A percentile compares a stretch with the other conserved stretches of the same genome.
phyloP scores from a whole-genome alignment of 1,284 basidiomycete genomes.

The Mycena citricolor region DNA sequence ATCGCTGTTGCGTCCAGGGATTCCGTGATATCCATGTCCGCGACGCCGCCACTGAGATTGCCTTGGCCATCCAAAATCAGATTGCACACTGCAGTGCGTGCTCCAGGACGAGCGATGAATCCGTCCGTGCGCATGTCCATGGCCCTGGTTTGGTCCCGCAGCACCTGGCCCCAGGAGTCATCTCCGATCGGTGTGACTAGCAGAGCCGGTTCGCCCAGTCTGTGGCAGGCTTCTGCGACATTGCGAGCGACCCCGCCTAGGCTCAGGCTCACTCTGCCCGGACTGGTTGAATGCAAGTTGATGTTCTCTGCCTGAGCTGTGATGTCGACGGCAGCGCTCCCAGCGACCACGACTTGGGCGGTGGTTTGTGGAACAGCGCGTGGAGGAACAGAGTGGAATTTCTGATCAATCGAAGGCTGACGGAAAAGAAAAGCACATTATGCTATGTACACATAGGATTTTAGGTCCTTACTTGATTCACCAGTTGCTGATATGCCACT shows the following conservation, averaged over 20 bases:
- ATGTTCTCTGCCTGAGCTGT: conserved; percentile 49
- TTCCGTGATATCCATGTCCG: conserved; percentile 84
- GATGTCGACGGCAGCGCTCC: conserved; percentile 86
- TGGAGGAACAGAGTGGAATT: neutral
- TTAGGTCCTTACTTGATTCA: conserved; percentile 37
- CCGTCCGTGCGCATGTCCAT: conserved; percentile 85
- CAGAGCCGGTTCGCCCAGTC: conserved; percentile 50
- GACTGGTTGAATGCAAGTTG: conserved; percentile 69
- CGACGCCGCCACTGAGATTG: conserved; percentile 79
- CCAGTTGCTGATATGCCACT: conserved; percentile 68
- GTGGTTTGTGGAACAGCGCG: neutral
- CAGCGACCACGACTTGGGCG: conserved; percentile 65
- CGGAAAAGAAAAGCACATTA: conserved; percentile 11
- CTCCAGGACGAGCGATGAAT: conserved; percentile 44
- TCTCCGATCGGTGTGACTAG: conserved; percentile 65
- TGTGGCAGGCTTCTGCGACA: conserved; percentile 85
- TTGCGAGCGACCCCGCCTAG: conserved; percentile 94
- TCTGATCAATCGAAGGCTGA: conserved; percentile 1
- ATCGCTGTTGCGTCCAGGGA: conserved; percentile 32
- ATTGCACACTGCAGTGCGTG: conserved; percentile 79
- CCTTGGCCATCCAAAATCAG: conserved; percentile 78
- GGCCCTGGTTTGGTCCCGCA: conserved; percentile 54
- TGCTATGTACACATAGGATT: conserved; percentile 8
- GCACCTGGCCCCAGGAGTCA: conserved; percentile 70
- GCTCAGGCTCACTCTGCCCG: conserved; percentile 73